These are phyloP conservation scores for Dipteronia dyeriana DNA, from an alignment of 345 rosid species.

Conservation along the genomic window DNA sequence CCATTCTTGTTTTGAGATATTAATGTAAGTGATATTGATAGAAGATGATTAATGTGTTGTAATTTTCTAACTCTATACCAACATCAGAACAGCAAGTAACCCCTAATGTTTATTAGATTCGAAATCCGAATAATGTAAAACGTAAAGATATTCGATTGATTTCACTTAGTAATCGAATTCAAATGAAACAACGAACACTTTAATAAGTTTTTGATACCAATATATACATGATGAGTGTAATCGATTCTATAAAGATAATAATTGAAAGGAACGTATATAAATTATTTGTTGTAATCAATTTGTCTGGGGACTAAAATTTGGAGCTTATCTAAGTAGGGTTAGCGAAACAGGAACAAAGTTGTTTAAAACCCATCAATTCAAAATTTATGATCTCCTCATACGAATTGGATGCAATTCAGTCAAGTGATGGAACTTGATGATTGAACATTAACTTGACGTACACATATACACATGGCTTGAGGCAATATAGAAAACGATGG, in stretches of 20 bases:
- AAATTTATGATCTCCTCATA: no score
- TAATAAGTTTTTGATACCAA: no score
- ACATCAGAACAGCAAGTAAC: neutral
- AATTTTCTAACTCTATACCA: neutral
- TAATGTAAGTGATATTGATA: neutral
- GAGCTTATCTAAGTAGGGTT: neutral
- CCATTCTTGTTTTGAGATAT: neutral
- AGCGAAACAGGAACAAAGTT: no score
- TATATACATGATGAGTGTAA: no score
- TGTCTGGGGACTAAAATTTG: no score
- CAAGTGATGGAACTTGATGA: neutral
- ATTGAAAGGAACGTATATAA: no score
- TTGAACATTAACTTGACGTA: neutral
- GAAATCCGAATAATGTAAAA: neutral
- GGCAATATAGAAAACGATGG: neutral
- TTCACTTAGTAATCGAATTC: no score
- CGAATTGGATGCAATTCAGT: no score
- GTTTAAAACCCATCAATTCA: neutral
- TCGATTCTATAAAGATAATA: no score
- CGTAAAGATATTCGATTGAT: no score
- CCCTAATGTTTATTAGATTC: no score
- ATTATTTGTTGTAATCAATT: no score
- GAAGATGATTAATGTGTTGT: neutral
- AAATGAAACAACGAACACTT: neutral
- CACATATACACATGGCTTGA: neutral